phyloP scores from a whole-genome alignment of 257 asterid species.

The Craterostigma plantagineum region DNA sequence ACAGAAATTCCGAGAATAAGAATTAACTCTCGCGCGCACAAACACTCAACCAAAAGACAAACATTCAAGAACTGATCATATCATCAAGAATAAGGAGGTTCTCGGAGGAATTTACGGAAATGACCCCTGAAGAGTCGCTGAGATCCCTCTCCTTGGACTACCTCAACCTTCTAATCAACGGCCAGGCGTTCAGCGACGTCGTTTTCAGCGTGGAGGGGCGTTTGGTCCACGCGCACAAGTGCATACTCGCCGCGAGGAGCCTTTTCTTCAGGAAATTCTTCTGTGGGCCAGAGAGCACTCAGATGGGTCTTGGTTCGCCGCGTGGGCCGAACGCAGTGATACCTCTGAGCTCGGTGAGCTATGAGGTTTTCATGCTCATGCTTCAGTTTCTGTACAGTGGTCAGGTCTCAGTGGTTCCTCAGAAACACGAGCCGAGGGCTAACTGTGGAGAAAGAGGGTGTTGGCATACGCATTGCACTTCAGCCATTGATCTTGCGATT shows the following conservation, averaged over 20 bases:
- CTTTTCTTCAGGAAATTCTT: conserved; percentile 79
- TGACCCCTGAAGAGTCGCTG: conserved; percentile 71
- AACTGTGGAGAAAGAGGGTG: conserved; percentile 80
- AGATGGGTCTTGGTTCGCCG: conserved; percentile 28
- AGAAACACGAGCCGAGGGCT: conserved; percentile 81
- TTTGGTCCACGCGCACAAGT: conserved; percentile 72
- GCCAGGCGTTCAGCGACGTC: conserved; percentile 91
- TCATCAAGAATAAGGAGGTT: too few species aligned
- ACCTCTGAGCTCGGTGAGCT: conserved; percentile 78
- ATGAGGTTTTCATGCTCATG: conserved; percentile 75
- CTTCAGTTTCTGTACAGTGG: conserved; percentile 89
- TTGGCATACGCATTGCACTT: conserved; percentile 97
- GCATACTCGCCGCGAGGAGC: conserved; percentile 84
- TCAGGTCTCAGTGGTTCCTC: conserved; percentile 89
- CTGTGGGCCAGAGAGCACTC: conserved; percentile 44
- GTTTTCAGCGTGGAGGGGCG: conserved; percentile 95
- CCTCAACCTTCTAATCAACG: conserved; percentile 84
- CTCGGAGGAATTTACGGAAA: conserved; percentile 8
- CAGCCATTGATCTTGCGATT: conserved; percentile 96
- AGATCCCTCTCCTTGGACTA: conserved; percentile 84
- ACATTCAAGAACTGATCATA: too few species aligned
- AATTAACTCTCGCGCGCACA: too few species aligned
- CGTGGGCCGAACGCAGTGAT: conserved; percentile 28
- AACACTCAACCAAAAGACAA: too few species aligned
- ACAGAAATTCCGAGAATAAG: too few species aligned